These are phyloP conservation scores for Phytophthora hybrid DNA, from an alignment of 352 stramenopile species.

Conservation along the genomic window DNA sequence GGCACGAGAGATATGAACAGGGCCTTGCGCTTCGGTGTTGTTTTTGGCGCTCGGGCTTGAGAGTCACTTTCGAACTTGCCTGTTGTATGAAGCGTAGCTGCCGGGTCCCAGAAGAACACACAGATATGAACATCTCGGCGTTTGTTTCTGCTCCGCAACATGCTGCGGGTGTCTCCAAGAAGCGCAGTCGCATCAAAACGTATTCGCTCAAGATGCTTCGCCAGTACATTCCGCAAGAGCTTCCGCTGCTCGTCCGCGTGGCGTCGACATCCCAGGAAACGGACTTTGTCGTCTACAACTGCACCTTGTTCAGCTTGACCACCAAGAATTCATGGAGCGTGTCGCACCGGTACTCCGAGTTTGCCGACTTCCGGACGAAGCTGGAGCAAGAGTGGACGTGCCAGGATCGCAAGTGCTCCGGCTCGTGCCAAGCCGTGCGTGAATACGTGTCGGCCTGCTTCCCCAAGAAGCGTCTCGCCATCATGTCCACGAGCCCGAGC, in stretches of 20 bases:
- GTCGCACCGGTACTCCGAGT: constrained; percentile 74
- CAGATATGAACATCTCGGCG: constrained; percentile 38
- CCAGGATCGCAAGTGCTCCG: constrained; percentile 57
- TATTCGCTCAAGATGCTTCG: constrained; percentile 61
- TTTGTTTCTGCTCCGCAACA: constrained; percentile 23
- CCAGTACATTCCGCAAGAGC: constrained; percentile 45
- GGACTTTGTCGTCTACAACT: constrained; percentile 62
- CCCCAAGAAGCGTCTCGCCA: constrained; percentile 57
- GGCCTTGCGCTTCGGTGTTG: constrained; percentile 12
- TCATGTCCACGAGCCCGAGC: constrained; percentile 46
- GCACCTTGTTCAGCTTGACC: constrained; percentile 53
- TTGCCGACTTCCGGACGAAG: constrained; percentile 57
- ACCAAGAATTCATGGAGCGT: constrained; percentile 61
- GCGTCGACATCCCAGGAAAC: constrained; percentile 42
- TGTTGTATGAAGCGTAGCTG: constrained; percentile 6
- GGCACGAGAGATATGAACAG: constrained; percentile 32
- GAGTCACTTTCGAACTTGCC: constrained; percentile 26
- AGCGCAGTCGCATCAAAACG: constrained; percentile 44
- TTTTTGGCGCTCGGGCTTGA: neutral
- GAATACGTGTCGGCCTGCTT: constrained; percentile 71
- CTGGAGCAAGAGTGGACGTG: constrained; percentile 68
- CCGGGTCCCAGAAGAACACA: constrained; percentile 21
- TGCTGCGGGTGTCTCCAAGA: constrained; percentile 21
- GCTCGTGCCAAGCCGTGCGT: constrained; percentile 75
- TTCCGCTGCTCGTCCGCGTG: constrained; percentile 60